Conservation (phyloP, 1,139 yeast genomes). For the Nakaseomyces sp. region DNA sequence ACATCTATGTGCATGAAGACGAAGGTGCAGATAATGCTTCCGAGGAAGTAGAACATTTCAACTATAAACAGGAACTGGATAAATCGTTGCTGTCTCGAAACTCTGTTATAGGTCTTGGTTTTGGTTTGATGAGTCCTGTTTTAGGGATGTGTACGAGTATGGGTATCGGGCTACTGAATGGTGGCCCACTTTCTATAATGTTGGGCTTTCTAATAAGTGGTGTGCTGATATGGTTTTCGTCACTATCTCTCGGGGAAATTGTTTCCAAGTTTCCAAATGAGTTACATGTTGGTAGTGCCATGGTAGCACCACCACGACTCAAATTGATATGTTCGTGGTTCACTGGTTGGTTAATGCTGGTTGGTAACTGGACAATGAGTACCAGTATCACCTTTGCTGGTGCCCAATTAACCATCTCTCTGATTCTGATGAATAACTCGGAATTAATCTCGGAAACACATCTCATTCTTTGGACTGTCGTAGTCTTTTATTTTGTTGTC, state of each 20-base stretch:
- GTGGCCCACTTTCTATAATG: slow-evolving; percentile 62
- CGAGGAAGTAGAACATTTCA: slow-evolving; percentile 59
- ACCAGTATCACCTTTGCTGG: slow-evolving; percentile 68
- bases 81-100: slow-evolving; percentile 52
- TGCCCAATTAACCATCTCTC: slow-evolving; percentile 57
- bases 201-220: slow-evolving; percentile 65
- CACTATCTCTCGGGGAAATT: slow-evolving; percentile 61
- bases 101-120: slow-evolving; percentile 64
- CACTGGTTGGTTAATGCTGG: slow-evolving; percentile 64
- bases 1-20: slow-evolving; percentile 25
- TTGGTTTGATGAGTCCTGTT: slow-evolving; percentile 72
- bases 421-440: slow-evolving; percentile 51
- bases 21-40: slow-evolving; percentile 34
- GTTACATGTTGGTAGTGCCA: slow-evolving; percentile 67
- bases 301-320: slow-evolving; percentile 49
- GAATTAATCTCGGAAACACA: slow-evolving; percentile 46
- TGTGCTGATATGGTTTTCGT: slow-evolving; percentile 51
- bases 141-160: slow-evolving; percentile 65
- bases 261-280: slow-evolving; percentile 69
- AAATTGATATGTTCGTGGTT: slow-evolving; percentile 57
- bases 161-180: slow-evolving; percentile 60
- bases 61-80: slow-evolving; percentile 59
- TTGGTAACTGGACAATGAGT: slow-evolving; percentile 73
- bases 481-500: slow-evolving; percentile 49
- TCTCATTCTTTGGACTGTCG: slow-evolving; percentile 42